phyloP scores from a whole-genome alignment of 257 asterid species.

The Fraxinus americana region DNA sequence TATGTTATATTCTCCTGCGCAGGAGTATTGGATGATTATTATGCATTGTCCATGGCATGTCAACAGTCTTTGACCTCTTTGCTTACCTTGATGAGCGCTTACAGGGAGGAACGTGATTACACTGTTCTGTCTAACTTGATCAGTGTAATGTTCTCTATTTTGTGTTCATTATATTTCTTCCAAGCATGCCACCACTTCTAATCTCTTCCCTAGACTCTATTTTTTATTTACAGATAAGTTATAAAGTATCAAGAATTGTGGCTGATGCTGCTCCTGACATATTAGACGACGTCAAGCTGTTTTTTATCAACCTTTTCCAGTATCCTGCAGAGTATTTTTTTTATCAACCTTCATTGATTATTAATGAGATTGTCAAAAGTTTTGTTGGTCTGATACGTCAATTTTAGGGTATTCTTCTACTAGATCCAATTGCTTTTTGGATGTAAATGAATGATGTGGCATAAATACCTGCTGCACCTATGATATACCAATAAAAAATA shows the following conservation, averaged over 20 bases:
- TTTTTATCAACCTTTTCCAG: conserved; percentile 85
- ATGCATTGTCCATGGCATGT: conserved; percentile 81
- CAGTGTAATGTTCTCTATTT: conserved; percentile 50
- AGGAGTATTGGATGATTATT: conserved; percentile 91
- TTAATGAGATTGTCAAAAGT: neutral
- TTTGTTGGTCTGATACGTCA: neutral
- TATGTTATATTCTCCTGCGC: conserved; percentile 36
- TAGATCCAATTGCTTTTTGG: neutral
- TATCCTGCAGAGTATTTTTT: conserved; percentile 70
- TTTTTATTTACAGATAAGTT: conserved; percentile 62
- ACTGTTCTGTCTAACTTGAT: conserved; percentile 77
- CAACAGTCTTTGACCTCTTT: conserved; percentile 76
- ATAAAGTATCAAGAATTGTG: conserved; percentile 59
- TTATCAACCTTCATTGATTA: neutral
- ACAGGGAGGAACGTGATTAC: conserved; percentile 78
- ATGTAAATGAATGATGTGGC: neutral
- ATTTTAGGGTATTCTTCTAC: neutral
- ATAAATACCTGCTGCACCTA: neutral
- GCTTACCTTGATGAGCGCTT: conserved; percentile 86
- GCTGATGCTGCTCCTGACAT: conserved; percentile 82
- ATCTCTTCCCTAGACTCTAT: conserved; percentile 3
- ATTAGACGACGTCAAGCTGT: conserved; percentile 60
- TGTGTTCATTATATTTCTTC: conserved; percentile 12
- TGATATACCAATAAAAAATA: neutral
- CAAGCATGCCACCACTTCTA: conserved; percentile 1